Percentiles rank a stretch among this genome's conserved stretches.
Conservation (phyloP, 768 basidiomycete species). For the Serendipita sp. region DNA sequence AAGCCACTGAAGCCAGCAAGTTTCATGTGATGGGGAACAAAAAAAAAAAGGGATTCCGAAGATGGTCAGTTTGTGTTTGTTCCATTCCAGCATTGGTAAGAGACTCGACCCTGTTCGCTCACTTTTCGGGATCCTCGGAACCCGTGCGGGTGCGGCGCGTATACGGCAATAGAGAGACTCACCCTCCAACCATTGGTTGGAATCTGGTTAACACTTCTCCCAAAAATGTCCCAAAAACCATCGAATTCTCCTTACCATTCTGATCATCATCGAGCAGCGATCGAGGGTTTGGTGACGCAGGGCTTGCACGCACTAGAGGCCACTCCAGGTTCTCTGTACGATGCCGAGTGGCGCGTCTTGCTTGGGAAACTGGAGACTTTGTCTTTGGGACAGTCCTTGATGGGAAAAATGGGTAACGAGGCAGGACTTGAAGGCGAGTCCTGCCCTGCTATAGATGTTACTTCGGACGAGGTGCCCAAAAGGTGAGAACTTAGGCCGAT, state of each 20-base stretch:
- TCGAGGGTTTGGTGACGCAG: neutral
- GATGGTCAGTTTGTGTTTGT: no score
- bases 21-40: no score
- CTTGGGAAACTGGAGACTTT: neutral
- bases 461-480: neutral
- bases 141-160: no score
- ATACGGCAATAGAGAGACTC: no score
- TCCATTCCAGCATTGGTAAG: no score
- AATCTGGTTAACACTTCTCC: neutral
- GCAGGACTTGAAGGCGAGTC: neutral
- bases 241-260: neutral
- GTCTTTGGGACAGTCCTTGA: neutral
- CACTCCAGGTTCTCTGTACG: neutral
- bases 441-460: neutral
- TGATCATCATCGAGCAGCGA: neutral
- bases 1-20: no score
- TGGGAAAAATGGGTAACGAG: neutral
- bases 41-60: no score
- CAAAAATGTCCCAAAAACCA: conserved; percentile 4
- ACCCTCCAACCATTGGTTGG: no score
- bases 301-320: neutral
- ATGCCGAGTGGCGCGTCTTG: neutral
- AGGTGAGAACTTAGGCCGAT: neutral
- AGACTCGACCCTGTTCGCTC: no score
- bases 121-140: no score